phyloP scores from a whole-genome alignment of 805 yeast species.

The Metschnikowia gelsemii region DNA sequence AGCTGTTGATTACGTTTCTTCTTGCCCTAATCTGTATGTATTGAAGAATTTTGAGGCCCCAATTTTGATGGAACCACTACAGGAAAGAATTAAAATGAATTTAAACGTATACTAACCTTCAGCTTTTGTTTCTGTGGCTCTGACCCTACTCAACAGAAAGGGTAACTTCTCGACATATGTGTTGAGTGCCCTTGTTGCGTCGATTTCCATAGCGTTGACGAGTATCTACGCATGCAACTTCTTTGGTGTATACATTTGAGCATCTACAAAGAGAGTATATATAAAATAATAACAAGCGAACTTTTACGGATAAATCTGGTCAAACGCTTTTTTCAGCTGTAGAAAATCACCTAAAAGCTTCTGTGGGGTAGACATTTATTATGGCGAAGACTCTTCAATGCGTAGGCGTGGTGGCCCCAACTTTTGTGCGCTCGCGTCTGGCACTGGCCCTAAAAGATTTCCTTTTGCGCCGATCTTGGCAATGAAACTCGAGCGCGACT shows the following conservation, averaged over 20 bases:
- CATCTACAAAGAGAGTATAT: background rate
- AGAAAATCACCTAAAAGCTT: background rate
- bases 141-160: conserved; percentile 20
- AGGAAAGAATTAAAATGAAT: too few species aligned
- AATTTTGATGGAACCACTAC: too few species aligned
- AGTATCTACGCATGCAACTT: conserved; percentile 39
- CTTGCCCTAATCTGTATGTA: conserved; percentile 19
- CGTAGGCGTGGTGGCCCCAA: too few species aligned
- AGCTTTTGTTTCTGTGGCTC: conserved; percentile 20
- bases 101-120: conserved; percentile 13
- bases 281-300: background rate
- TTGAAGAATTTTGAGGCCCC: background rate
- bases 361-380: too few species aligned
- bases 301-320: too few species aligned
- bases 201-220: conserved; percentile 38
- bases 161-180: conserved; percentile 23
- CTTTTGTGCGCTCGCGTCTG: too few species aligned
- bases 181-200: conserved; percentile 34
- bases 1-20: conserved; percentile 15
- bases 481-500: background rate
- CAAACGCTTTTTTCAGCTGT: too few species aligned
- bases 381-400: too few species aligned
- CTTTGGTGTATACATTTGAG: conserved; percentile 44
- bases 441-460: too few species aligned
- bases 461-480: background rate